These are phyloP conservation scores for Coemansia sp. DNA, from an alignment of 192 early-diverging fungal genomes.

Conservation along the genomic window DNA sequence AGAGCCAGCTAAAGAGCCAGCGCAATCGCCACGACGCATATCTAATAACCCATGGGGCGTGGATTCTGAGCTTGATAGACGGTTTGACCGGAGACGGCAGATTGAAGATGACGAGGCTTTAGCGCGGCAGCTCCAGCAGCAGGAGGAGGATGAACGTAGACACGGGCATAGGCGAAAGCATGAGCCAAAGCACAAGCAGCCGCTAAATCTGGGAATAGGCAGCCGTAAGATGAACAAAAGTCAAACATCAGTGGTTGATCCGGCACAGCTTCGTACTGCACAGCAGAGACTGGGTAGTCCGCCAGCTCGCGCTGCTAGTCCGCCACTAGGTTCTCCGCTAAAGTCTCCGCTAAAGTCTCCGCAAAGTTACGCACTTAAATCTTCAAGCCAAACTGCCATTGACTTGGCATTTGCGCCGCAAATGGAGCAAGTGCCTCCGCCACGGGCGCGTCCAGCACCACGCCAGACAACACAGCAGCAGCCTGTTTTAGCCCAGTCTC, in stretches of 20 bases:
- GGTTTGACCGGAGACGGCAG: conserved; percentile 55
- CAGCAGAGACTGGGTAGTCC: conserved; percentile 39
- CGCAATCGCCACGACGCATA: conserved; percentile 16
- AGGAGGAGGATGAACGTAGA: conserved; percentile 53
- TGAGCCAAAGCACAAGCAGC: conserved; percentile 18
- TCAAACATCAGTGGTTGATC: conserved; percentile 40
- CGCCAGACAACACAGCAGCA: conserved; percentile 2
- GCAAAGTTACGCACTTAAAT: background rate
- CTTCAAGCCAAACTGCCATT: conserved; percentile 19
- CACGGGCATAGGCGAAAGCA: conserved; percentile 8
- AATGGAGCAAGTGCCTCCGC: conserved; percentile 14
- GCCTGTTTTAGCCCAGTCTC: too few species aligned
- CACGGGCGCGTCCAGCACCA: conserved; percentile 30
- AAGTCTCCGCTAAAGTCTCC: background rate
- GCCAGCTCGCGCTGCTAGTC: conserved; percentile 1
- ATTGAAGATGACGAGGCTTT: conserved; percentile 76
- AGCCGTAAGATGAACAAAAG: conserved; percentile 30
- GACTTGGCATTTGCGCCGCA: conserved; percentile 33
- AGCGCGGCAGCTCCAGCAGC: conserved; percentile 81
- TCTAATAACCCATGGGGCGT: conserved; percentile 50
- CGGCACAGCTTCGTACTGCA: conserved; percentile 46
- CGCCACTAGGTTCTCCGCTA: background rate
- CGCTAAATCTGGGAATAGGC: conserved; percentile 37
- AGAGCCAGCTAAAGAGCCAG: background rate
- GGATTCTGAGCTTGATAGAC: conserved; percentile 47